Conservation (phyloP, 169 alveolate species). For the Perkinsus olseni region DNA sequence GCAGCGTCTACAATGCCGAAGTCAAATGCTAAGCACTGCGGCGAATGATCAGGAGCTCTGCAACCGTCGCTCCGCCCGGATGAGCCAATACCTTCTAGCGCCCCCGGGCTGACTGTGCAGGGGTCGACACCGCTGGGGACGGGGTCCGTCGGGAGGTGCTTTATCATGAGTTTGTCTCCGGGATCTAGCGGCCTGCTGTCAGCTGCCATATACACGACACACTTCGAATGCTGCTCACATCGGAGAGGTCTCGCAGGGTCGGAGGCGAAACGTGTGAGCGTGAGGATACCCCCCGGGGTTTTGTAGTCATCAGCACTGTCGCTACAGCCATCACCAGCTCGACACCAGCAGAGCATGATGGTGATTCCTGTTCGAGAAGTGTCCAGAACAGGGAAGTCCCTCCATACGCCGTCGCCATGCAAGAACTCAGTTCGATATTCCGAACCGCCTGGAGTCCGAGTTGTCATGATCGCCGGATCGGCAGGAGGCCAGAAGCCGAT, state of each 20-base stretch:
- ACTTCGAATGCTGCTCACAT: neutral
- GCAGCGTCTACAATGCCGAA: neutral
- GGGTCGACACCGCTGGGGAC: neutral
- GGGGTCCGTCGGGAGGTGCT: neutral
- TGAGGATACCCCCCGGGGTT: neutral
- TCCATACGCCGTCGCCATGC: neutral
- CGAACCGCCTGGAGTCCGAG: neutral
- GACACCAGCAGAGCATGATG: neutral
- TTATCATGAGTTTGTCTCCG: neutral
- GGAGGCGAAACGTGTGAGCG: neutral
- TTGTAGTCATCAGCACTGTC: neutral
- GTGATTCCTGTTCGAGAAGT: neutral
- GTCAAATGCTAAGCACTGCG: neutral
- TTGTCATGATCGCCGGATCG: neutral
- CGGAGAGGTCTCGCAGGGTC: neutral
- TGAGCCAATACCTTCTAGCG: neutral
- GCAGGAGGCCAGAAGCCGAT: neutral
- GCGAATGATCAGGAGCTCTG: neutral
- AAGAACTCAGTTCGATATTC: neutral
- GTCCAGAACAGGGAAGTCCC: neutral
- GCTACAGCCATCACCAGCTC: neutral
- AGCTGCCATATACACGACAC: neutral
- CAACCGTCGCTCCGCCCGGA: neutral
- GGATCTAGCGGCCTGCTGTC: neutral
- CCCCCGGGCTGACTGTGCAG: neutral